Percentiles rank a stretch among this genome's conserved stretches.
Conservation (phyloP, 2,329 filamentous ascomycete genomes). For the Paracoccidioides brasiliensis region DNA sequence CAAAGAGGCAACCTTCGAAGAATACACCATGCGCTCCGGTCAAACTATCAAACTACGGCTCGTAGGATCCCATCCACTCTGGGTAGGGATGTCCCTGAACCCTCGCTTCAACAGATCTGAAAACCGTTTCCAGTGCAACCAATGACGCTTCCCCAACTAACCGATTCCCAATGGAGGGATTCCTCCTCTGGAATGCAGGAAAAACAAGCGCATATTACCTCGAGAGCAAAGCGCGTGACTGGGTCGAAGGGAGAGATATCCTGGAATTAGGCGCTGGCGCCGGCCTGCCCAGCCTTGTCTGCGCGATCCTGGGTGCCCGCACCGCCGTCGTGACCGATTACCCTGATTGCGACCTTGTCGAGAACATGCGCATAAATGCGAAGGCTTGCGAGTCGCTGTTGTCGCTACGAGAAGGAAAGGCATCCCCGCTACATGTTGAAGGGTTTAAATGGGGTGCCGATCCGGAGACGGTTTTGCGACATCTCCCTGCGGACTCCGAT, state of each 20-base stretch:
- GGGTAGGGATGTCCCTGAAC: conserved; percentile 40
- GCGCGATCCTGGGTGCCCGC: conserved; percentile 56
- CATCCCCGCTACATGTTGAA: conserved; percentile 41
- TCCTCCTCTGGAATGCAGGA: conserved; percentile 83
- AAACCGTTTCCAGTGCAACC: not conserved
- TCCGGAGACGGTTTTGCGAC: conserved; percentile 43
- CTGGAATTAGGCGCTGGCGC: conserved; percentile 84
- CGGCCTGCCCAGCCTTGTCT: conserved; percentile 69
- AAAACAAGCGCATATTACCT: conserved; percentile 67
- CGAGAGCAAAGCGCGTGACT: conserved; percentile 48
- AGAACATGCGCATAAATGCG: conserved; percentile 68
- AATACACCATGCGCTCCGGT: conserved; percentile 57
- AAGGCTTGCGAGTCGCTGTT: conserved; percentile 38
- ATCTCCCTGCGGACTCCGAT: conserved; percentile 30
- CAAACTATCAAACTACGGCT: conserved; percentile 57
- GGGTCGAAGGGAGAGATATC: conserved; percentile 56
- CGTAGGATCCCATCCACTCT: conserved; percentile 76
- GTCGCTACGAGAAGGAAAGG: conserved; percentile 4
- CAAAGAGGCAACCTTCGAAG: conserved; percentile 58
- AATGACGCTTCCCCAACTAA: not conserved
- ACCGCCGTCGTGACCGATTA: conserved; percentile 73
- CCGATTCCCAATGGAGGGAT: conserved; percentile 40
- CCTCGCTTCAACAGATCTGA: not conserved
- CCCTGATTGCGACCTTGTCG: conserved; percentile 69
- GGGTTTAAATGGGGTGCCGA: conserved; percentile 78